Evolutionary conservation across 164 flowering plant species (phyloP), one percentile per base, ranked within the genome.

Genomic region (Tetracentron sinense): DNA sequence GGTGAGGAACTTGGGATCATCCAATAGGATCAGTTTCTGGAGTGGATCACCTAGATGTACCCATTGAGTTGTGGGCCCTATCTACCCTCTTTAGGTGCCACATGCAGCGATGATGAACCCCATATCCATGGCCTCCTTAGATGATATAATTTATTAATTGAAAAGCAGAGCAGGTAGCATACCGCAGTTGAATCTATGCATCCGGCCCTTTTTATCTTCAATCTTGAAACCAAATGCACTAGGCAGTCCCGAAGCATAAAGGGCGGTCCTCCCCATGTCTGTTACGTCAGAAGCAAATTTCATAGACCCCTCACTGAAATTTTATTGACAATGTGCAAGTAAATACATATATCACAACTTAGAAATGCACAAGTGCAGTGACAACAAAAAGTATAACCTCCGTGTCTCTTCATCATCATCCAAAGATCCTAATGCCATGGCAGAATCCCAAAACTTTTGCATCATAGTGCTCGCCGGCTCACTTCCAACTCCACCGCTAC

Each of bases 371-470:
- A n/a, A n/a, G n/a, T n/a, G n/a, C n/a, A 58, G 26, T 16, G 31
- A 55, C 0, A 59, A n/a, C 28, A 38, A 53, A 67, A 65, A 16
- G 38, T 21, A 35, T 28, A 67, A 89, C 98, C 97, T 90, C 6
- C 80, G 76, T 31, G 85, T 68, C 17, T 92, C 98, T 6, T 88
- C 92, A 0, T 86, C 95, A 66, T 87, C 91, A 53, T 85, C 90
- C 52, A 72, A 48, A 33, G 90, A 83, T 66, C 81, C 73, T 69
- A 85, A 79, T 53, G 87, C 82, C 90, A 93, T 77, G 27, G 97
- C 96, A 31, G 97, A 84, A 78, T 93, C 98, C 94, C 96, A 93
- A 75, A 93, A 93, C 64, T 81, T 88, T 66, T 88, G 97, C 94
- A 93, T 88, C 90, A 84, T 79, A 21, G 77, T 58, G 77, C 65